These are phyloP conservation scores for Juncus effusus DNA, from an alignment of 176 grass and related monocot species.

Conservation along the genomic window DNA sequence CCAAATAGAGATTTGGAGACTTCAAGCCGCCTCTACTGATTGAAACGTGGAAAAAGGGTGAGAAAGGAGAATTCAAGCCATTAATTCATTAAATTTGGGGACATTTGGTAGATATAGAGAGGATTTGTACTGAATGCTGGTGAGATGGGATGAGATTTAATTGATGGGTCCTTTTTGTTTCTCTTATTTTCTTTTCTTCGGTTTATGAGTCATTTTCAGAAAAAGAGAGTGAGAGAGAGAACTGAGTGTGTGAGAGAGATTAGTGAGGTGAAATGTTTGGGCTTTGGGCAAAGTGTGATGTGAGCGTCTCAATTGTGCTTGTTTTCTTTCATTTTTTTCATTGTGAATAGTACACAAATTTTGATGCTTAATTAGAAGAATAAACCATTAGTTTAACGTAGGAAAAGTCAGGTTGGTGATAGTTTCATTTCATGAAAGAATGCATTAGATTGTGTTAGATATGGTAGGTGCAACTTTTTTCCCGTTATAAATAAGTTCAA, in stretches of 20 bases:
- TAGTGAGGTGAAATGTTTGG: slow-evolving; percentile 22
- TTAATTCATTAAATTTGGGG: slow-evolving; percentile 13
- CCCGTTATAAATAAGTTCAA: no score
- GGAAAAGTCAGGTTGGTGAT: no score
- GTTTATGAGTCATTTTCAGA: slow-evolving; percentile 17
- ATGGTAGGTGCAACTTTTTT: no score
- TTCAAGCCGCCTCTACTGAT: neutral
- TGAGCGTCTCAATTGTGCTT: neutral
- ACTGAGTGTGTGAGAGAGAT: neutral
- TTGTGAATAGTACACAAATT: neutral
- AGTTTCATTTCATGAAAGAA: no score
- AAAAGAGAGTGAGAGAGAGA: neutral
- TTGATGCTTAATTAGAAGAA: neutral
- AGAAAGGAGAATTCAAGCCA: neutral
- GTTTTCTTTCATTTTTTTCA: neutral
- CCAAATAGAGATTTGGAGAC: neutral
- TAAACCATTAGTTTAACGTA: no score
- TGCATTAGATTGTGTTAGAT: no score
- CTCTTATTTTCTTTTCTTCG: slow-evolving; percentile 13
- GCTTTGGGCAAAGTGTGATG: slow-evolving; percentile 18
- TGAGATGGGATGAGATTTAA: slow-evolving; percentile 13
- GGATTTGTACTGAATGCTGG: slow-evolving; percentile 22
- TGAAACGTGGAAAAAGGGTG: neutral
- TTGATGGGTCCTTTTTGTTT: neutral
- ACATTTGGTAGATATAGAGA: neutral